A percentile compares a stretch with the other conserved stretches of the same genome.
These are phyloP conservation scores for Zostera marina DNA, from an alignment of 116 monocot genomes.

Conservation along the genomic window DNA sequence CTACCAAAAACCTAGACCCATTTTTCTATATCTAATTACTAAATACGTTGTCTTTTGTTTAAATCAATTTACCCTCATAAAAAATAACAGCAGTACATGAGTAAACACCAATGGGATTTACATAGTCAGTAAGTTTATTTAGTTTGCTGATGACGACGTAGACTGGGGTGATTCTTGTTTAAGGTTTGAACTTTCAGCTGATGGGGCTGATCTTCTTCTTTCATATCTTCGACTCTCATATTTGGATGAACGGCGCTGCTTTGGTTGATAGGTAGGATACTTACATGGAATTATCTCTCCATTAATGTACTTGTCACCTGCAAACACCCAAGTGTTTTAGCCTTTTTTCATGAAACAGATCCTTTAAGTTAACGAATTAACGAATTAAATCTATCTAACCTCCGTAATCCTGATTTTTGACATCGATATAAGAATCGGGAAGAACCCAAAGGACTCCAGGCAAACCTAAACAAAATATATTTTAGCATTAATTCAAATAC, in stretches of 20 bases:
- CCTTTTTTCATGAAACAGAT: no score
- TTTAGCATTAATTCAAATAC: background rate
- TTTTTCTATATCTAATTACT: no score
- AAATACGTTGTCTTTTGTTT: no score
- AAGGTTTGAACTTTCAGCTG: conserved; percentile 31
- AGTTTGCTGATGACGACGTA: conserved; percentile 4
- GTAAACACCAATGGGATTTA: no score
- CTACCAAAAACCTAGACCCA: no score
- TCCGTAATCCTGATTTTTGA: conserved; percentile 96
- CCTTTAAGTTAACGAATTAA: no score
- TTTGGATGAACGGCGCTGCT: conserved; percentile 52
- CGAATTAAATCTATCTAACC: conserved; percentile 24
- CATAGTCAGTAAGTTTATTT: no score
- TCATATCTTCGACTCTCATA: conserved; percentile 86
- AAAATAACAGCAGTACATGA: no score
- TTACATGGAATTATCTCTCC: conserved; percentile 95
- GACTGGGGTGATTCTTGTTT: conserved; percentile 20
- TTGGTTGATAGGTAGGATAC: conserved; percentile 87
- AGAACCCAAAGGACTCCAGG: conserved; percentile 97
- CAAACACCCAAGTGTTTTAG: background rate
- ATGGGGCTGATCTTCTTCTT: conserved; percentile 54
- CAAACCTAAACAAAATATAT: conserved; percentile 31
- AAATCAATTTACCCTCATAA: no score
- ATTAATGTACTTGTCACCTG: conserved; percentile 97
- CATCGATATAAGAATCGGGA: conserved; percentile 97